phyloP scores from a whole-genome alignment of 73 alveolate species.

The Paramecium sexaurelia region DNA sequence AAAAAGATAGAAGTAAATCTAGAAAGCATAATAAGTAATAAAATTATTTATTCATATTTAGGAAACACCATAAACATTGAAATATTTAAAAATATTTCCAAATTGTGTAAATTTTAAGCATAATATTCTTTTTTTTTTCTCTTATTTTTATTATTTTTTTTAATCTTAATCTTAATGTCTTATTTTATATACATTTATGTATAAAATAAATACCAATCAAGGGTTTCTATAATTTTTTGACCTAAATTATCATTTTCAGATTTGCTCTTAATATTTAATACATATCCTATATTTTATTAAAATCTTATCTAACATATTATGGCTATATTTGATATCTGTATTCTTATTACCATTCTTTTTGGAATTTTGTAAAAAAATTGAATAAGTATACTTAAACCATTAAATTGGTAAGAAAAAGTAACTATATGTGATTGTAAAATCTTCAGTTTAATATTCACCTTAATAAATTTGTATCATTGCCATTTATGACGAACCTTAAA shows the following conservation, averaged over 20 bases:
- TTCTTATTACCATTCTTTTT: constrained; percentile 51
- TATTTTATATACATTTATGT: not conserved
- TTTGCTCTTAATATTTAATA: constrained; percentile 1
- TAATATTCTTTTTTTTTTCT: not conserved
- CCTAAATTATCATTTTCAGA: not conserved
- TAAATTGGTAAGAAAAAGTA: not conserved
- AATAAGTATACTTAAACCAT: constrained; percentile 9
- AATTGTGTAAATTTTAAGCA: not conserved
- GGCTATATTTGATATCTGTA: constrained; percentile 44
- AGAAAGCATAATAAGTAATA: constrained; percentile 41
- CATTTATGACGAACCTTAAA: not conserved
- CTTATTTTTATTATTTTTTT: not conserved
- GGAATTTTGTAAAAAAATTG: not conserved
- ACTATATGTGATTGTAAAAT: not conserved
- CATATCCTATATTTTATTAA: constrained; percentile 26
- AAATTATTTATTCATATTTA: not conserved
- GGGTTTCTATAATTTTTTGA: not conserved
- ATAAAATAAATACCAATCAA: not conserved
- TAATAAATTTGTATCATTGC: not conserved
- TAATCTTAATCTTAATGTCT: not conserved
- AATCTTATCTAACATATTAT: constrained; percentile 31
- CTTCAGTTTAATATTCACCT: constrained; percentile 26
- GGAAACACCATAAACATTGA: constrained; percentile 61
- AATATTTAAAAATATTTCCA: not conserved
- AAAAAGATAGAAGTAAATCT: not conserved